phyloP scores from a whole-genome alignment of 352 stramenopile species.

The Phytophthora cajani region DNA sequence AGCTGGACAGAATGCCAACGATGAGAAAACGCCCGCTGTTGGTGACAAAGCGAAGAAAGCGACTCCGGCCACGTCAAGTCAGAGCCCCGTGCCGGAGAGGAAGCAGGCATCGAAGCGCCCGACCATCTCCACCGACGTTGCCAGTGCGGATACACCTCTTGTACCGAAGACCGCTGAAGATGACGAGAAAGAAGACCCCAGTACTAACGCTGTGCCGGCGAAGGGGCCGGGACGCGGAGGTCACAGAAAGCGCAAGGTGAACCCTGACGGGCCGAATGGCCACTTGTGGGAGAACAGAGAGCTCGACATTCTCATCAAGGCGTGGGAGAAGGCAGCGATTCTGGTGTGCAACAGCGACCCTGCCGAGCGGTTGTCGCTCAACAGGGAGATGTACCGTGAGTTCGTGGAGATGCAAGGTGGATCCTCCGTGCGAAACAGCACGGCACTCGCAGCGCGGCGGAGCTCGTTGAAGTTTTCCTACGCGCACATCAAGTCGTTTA shows the following conservation, averaged over 20 bases:
- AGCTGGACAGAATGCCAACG: background rate
- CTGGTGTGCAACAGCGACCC: slow-evolving; percentile 32
- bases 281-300: slow-evolving; percentile 43
- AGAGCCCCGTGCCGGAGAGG: background rate
- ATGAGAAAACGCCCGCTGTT: background rate
- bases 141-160: background rate
- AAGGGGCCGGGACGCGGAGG: slow-evolving; percentile 2
- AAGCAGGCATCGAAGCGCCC: background rate
- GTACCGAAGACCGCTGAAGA: slow-evolving; percentile 1
- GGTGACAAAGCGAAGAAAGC: background rate
- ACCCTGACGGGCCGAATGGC: slow-evolving; percentile 29
- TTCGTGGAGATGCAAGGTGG: slow-evolving; percentile 46
- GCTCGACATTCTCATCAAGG: slow-evolving; percentile 38
- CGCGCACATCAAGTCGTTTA: slow-evolving; percentile 40
- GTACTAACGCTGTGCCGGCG: background rate
- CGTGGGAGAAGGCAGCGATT: slow-evolving; percentile 47
- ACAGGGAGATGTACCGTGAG: slow-evolving; percentile 46
- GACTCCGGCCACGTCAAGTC: background rate
- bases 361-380: slow-evolving; percentile 32
- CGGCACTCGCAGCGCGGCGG: slow-evolving; percentile 38
- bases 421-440: slow-evolving; percentile 39
- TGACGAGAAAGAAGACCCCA: background rate
- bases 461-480: slow-evolving; percentile 52
- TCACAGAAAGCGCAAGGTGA: slow-evolving; percentile 34
- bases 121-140: background rate